phyloP scores from a whole-genome alignment of 2,329 filamentous ascomycete species.

The Claviceps africana region DNA sequence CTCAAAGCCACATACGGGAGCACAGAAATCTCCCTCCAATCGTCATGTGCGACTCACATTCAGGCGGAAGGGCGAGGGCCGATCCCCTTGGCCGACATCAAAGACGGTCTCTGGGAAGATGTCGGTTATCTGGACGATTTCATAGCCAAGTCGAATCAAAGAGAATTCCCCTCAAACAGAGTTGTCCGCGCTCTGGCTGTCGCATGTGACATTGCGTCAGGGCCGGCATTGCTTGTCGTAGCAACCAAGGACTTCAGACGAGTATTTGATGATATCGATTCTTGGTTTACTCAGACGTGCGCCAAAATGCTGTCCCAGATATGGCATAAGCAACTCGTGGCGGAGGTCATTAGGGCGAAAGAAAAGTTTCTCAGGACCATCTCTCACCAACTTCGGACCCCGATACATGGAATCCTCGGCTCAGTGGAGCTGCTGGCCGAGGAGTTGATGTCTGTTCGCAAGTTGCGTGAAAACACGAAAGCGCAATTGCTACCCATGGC shows the following conservation, averaged over 20 bases:
- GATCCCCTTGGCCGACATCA: constrained; percentile 16
- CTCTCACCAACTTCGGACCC: constrained; percentile 32
- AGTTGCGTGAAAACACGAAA: neutral
- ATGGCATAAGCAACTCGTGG: constrained; percentile 23
- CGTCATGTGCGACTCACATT: constrained; percentile 7
- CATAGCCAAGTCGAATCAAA: constrained; percentile 22
- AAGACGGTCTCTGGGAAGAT: constrained; percentile 31
- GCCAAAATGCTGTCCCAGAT: constrained; percentile 22
- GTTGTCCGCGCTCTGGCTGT: constrained; percentile 24
- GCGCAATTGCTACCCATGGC: neutral
- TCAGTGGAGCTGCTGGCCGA: constrained; percentile 25
- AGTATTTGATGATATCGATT: constrained; percentile 32
- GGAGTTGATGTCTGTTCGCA: constrained; percentile 11
- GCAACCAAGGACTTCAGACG: constrained; percentile 26
- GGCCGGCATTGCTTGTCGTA: constrained; percentile 22
- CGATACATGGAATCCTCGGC: constrained; percentile 31
- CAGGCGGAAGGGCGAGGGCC: constrained; percentile 13
- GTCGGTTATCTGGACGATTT: constrained; percentile 23
- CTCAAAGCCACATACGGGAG: neutral
- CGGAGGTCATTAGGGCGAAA: constrained; percentile 28
- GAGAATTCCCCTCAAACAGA: constrained; percentile 12
- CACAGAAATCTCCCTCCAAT: neutral
- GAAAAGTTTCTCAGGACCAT: constrained; percentile 28
- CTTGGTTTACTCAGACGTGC: constrained; percentile 29
- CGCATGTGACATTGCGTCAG: constrained; percentile 19